These are phyloP conservation scores for Keithomyces neogunnii DNA, from an alignment of 2,329 filamentous ascomycete species.

Conservation along the genomic window DNA sequence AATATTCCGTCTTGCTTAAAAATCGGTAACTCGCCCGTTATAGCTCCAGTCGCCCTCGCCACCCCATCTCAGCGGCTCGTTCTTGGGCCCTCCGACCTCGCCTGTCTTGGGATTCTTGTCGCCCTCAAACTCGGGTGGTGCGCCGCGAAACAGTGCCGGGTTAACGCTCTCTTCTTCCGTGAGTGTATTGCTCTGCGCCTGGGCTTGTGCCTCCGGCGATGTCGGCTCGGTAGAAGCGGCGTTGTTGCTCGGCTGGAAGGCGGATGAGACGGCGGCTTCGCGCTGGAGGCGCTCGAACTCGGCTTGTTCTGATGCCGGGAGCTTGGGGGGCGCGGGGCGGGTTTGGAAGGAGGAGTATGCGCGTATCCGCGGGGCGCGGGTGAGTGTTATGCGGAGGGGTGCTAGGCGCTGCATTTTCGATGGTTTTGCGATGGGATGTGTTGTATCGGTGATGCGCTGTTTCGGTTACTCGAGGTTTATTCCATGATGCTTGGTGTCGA, in stretches of 20 bases:
- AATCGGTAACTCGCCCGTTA: slow-evolving; percentile 92
- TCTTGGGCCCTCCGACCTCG: slow-evolving; percentile 94
- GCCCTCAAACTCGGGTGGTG: slow-evolving; percentile 85
- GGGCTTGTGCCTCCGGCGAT: background rate
- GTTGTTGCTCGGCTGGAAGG: slow-evolving; percentile 22
- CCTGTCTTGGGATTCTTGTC: slow-evolving; percentile 89
- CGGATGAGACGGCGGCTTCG: slow-evolving; percentile 38
- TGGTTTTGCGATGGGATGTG: background rate
- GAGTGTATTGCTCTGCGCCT: slow-evolving; percentile 9
- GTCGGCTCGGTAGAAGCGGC: slow-evolving; percentile 7
- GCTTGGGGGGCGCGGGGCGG: slow-evolving; percentile 69
- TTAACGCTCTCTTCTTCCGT: slow-evolving; percentile 28
- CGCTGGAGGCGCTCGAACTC: slow-evolving; percentile 82
- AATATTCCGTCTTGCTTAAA: slow-evolving; percentile 31
- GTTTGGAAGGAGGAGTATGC: slow-evolving; percentile 34
- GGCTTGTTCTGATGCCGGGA: slow-evolving; percentile 82
- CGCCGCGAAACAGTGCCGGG: slow-evolving; percentile 60
- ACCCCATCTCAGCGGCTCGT: slow-evolving; percentile 88
- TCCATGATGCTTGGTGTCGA: too few relatives aligned
- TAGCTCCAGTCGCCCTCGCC: slow-evolving; percentile 75
- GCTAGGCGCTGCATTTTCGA: slow-evolving; percentile 2
- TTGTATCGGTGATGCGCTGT: too few relatives aligned
- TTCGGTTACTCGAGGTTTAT: too few relatives aligned
- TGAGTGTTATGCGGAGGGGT: slow-evolving; percentile 7
- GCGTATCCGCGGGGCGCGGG: slow-evolving; percentile 10